Base-by-base conservation (phyloP, 78 protist genomes). In the Polysphondylium violaceum region DNA sequence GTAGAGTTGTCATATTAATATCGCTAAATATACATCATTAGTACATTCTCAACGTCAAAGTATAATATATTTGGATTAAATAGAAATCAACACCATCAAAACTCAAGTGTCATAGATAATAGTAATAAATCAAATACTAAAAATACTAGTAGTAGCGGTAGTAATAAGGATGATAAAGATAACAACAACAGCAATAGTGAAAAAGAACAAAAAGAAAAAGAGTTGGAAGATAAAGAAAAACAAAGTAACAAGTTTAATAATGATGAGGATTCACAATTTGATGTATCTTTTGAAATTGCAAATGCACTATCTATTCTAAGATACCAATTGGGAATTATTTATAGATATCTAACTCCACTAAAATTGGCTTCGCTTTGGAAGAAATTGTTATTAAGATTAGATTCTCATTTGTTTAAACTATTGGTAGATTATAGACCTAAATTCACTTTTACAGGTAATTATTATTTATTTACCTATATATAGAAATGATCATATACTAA, bases 221-320 rank as follows among this genome's bases (percentile, higher is more conserved):
- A 65, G 4, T 33, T 7, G 8, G 50, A 67, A 14, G 9, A 43
- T 16, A 7, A 67, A 12, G 56, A 71, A 47, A 12, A 50, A 47
- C n/a, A 29, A 14, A 35, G 19, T 38, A 36, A 21, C 33, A 55
- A 68, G n/a, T 21, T 38, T 9, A 41, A 40, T 17, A 23, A 8
- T 31, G 41, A 29, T 33, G 55, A 67, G 4, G 23, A 25, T 5
- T 38, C 65, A 25, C 64, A 21, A 23, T 33, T 64, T 19, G 75
- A 64, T 44, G 63, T 69, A 27, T 83, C 78, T 1, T 25, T 31
- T 59, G 91, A 83, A 56, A 40, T 83, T 27, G 23, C 72, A 11
- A 67, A 83, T 83, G 91, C 61, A 23, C 79, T 83, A 4, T 69
- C 91, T 21, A 69, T 29, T 3, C 27, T 83, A n/a, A 51, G 91